Conservation (phyloP, 2,329 filamentous ascomycete species). For the Tricladium varicosporioides region DNA sequence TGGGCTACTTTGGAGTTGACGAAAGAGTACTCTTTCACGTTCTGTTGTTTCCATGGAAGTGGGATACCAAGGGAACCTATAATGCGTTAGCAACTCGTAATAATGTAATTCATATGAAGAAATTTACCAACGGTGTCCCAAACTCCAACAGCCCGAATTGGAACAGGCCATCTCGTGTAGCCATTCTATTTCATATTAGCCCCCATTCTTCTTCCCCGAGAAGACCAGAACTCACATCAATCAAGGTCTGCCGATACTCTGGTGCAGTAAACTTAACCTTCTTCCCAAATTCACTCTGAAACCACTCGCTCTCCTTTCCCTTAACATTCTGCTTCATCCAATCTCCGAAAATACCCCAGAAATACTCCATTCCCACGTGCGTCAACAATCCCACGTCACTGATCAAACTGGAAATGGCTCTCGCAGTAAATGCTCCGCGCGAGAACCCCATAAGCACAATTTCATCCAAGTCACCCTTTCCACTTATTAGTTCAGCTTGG, state of each 20-base stretch:
- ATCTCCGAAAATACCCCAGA: constrained; percentile 42
- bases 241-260: constrained; percentile 20
- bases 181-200: constrained; percentile 14
- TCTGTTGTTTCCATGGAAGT: constrained; percentile 18
- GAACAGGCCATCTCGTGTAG: constrained; percentile 26
- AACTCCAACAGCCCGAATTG: constrained; percentile 44
- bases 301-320: constrained; percentile 22
- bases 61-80: constrained; percentile 26
- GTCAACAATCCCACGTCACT: constrained; percentile 41
- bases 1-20: constrained; percentile 42
- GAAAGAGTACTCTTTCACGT: constrained; percentile 36
- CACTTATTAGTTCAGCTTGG: constrained; percentile 19
- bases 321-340: constrained; percentile 30
- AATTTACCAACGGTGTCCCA: constrained; percentile 47
- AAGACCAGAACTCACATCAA: constrained; percentile 15
- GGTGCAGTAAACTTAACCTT: constrained; percentile 20
- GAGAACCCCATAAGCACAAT: constrained; percentile 40
- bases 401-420: constrained; percentile 37
- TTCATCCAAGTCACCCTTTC: constrained; percentile 30
- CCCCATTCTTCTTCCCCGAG: not conserved
- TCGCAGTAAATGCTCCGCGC: constrained; percentile 40
- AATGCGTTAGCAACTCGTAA: not conserved
- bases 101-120: too few relatives aligned
- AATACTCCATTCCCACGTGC: constrained; percentile 40
- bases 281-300: constrained; percentile 15